These are phyloP conservation scores for Pestalotiopsis sp. DNA, from an alignment of 2,329 filamentous ascomycete species.

Conservation along the genomic window DNA sequence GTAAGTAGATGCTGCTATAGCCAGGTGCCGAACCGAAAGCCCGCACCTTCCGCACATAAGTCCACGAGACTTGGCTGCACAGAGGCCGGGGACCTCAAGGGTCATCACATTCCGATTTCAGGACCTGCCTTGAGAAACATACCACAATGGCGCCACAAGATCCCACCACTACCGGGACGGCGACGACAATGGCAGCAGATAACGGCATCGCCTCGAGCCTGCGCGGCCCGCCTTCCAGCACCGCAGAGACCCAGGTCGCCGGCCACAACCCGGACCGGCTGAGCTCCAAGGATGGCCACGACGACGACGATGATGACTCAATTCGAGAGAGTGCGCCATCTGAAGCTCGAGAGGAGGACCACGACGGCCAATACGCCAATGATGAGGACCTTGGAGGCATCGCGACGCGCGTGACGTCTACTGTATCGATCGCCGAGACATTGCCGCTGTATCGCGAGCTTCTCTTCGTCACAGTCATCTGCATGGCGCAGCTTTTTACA, in stretches of 20 bases:
- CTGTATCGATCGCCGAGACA: slow-evolving; percentile 14
- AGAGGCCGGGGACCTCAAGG: not conserved
- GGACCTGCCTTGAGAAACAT: not conserved
- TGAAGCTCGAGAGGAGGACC: not conserved
- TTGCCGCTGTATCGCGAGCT: slow-evolving; percentile 21
- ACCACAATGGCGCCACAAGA: not conserved
- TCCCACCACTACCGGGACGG: not conserved
- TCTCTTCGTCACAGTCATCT: slow-evolving; percentile 37
- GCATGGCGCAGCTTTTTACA: slow-evolving; percentile 31
- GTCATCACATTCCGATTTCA: not conserved
- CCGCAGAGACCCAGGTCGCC: not conserved
- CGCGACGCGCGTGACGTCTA: slow-evolving; percentile 4
- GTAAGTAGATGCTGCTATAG: not conserved
- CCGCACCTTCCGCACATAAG: not conserved
- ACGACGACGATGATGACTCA: not conserved
- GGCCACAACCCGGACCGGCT: not conserved
- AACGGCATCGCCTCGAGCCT: not conserved
- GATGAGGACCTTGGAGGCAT: not conserved
- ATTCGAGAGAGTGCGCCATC: not conserved
- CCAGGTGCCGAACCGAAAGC: not conserved
- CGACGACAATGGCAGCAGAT: not conserved
- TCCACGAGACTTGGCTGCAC: not conserved
- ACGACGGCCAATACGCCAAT: not conserved
- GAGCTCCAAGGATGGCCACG: not conserved
- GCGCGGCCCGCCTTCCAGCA: not conserved